Conservation (phyloP, 2,329 filamentous ascomycete species). For the Botrytis cinerea region DNA sequence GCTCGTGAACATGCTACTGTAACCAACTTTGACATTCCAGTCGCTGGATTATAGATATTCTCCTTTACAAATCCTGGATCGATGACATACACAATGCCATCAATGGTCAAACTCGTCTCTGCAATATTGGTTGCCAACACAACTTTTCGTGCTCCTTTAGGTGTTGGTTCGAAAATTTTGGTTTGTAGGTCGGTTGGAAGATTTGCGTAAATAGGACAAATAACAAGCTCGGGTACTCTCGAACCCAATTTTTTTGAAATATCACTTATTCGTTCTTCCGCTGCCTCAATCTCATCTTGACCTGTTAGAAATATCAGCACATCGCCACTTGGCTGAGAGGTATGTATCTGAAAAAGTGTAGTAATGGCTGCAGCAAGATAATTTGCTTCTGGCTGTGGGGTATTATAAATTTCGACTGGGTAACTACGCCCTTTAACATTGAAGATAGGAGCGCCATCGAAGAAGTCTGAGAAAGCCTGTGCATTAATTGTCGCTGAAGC, state of each 20-base stretch:
- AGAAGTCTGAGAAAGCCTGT: constrained; percentile 87
- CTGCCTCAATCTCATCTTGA: constrained; percentile 92
- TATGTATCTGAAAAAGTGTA: constrained; percentile 93
- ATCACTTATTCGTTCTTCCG: constrained; percentile 79
- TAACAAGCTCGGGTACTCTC: constrained; percentile 81
- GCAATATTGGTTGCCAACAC: constrained; percentile 96
- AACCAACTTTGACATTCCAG: constrained; percentile 88
- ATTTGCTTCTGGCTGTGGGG: constrained; percentile 86
- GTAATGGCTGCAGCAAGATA: constrained; percentile 90
- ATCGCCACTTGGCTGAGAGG: constrained; percentile 80
- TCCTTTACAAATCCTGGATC: constrained; percentile 96
- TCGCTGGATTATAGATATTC: constrained; percentile 87
- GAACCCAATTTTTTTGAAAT: constrained; percentile 84
- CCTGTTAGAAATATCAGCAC: constrained; percentile 94
- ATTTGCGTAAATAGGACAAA: constrained; percentile 93
- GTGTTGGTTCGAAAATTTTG: constrained; percentile 93
- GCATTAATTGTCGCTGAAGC: constrained; percentile 95
- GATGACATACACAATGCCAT: constrained; percentile 94
- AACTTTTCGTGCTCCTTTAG: constrained; percentile 81
- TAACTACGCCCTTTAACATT: constrained; percentile 89
- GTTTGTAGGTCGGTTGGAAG: constrained; percentile 86
- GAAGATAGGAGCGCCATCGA: constrained; percentile 90
- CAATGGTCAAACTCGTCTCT: constrained; percentile 92
- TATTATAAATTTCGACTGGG: constrained; percentile 90
- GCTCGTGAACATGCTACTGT: constrained; percentile 90